Evolutionary conservation across 768 basidiomycete genomes (phyloP).

Genomic region (Mycena vitilis): DNA sequence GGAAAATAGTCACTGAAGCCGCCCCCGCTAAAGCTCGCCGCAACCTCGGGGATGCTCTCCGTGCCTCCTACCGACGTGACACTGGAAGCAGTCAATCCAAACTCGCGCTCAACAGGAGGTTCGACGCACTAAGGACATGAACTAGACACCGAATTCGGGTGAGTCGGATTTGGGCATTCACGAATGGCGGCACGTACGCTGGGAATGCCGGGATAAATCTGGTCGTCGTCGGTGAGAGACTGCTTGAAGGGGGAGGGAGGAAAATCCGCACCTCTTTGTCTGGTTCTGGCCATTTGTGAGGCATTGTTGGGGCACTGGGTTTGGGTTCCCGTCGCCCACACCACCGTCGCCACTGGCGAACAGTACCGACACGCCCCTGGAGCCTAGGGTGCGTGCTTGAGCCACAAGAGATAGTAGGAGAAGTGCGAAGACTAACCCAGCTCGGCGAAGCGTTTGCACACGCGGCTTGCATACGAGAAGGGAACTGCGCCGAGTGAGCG

Average conservation of each 20-base stretch:
- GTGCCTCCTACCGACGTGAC: constrained; percentile 83
- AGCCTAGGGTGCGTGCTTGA: constrained; percentile 53
- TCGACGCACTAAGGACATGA: constrained; percentile 61
- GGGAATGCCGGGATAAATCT: constrained; percentile 73
- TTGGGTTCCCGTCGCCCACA: constrained; percentile 70
- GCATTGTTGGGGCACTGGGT: constrained; percentile 67
- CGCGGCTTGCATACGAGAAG: constrained; percentile 64
- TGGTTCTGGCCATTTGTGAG: constrained; percentile 64
- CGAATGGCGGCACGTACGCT: constrained; percentile 42
- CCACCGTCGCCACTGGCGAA: constrained; percentile 78
- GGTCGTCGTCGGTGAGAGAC: not conserved
- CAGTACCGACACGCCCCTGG: constrained; percentile 71
- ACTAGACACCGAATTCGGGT: constrained; percentile 17
- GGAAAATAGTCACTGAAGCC: constrained; percentile 77
- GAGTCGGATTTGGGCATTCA: not conserved
- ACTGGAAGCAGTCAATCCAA: constrained; percentile 45
- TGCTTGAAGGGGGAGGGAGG: constrained; percentile 30
- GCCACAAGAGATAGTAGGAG: not conserved
- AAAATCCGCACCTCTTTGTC: constrained; percentile 16
- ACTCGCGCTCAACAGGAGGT: not conserved
- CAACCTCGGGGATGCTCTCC: constrained; percentile 66
- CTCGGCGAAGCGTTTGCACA: constrained; percentile 71
- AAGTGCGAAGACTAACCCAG: constrained; percentile 55
- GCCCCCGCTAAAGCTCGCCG: constrained; percentile 73
- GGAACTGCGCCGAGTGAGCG: constrained; percentile 56